Evolutionary conservation across 2,329 filamentous ascomycete genomes (phyloP).

Genomic region (Alternaria dauci): DNA sequence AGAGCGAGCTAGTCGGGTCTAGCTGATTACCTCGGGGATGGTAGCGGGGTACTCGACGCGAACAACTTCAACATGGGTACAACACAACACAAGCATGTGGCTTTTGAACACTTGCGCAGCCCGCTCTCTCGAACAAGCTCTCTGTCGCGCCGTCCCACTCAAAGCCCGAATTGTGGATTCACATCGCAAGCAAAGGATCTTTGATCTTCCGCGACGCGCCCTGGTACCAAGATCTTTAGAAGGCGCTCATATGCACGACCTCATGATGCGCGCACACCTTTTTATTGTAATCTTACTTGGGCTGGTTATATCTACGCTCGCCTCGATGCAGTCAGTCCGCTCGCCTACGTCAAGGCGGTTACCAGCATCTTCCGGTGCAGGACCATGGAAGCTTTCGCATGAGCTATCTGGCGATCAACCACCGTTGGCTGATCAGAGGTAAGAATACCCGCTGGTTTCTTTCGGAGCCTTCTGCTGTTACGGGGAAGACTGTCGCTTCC

Average conservation of each 20-base stretch:
- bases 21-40: neutral
- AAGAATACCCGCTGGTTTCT: constrained; percentile 3
- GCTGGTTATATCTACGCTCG: neutral
- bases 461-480: neutral
- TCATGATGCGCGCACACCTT: constrained; percentile 1
- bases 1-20: neutral
- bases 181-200: no score
- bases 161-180: neutral
- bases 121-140: neutral
- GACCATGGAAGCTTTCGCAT: constrained; percentile 8
- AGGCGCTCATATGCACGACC: neutral
- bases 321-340: neutral
- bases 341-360: neutral
- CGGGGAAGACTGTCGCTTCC: neutral
- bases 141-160: neutral
- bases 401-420: constrained; percentile 18
- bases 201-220: neutral
- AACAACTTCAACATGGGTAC: neutral
- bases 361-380: neutral
- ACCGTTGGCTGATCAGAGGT: constrained; percentile 24
- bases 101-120: neutral
- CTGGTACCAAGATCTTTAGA: neutral
- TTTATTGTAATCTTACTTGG: neutral
- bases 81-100: neutral
- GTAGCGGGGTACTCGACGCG: constrained; percentile 1